Evolutionary conservation across 2,329 filamentous ascomycete genomes (phyloP).

Genomic region (Claviceps purpurea): DNA sequence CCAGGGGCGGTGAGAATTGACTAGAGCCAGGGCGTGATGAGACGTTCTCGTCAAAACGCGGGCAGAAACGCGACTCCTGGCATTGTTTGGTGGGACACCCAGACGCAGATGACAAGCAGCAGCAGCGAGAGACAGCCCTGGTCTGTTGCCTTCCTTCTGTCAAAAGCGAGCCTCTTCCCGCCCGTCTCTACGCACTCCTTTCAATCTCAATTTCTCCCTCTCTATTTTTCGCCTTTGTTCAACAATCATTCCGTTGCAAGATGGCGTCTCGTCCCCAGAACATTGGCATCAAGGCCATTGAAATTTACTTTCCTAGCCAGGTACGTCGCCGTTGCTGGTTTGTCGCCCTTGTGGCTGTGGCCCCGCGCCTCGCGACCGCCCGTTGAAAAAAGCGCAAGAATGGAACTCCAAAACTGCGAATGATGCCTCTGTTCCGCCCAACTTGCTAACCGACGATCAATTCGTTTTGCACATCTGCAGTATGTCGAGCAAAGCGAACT

Average conservation of each 20-base stretch:
- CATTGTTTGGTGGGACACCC: slow-evolving; percentile 1
- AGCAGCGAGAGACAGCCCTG: neutral
- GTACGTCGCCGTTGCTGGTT: slow-evolving; percentile 32
- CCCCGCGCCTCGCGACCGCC: slow-evolving; percentile 1
- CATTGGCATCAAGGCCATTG: slow-evolving; percentile 87
- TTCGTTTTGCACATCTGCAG: slow-evolving; percentile 27
- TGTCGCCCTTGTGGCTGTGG: neutral
- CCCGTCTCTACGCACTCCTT: neutral
- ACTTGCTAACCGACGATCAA: slow-evolving; percentile 13
- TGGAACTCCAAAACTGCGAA: neutral
- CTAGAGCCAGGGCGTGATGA: neutral
- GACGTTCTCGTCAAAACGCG: neutral
- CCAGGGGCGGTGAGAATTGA: slow-evolving; percentile 8
- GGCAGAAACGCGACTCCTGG: neutral
- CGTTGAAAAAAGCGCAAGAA: neutral
- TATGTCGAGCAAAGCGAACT: slow-evolving; percentile 75
- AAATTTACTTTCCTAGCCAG: slow-evolving; percentile 79
- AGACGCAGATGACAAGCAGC: neutral
- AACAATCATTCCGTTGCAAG: slow-evolving; percentile 11
- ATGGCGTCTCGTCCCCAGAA: slow-evolving; percentile 74
- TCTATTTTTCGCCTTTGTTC: neutral
- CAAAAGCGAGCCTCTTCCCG: slow-evolving; percentile 6
- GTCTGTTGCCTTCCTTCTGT: neutral
- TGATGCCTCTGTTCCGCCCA: slow-evolving; percentile 8
- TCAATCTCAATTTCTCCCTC: neutral